phyloP scores from a whole-genome alignment of 2,329 filamentous ascomycete genomes.

The Neonectria sp. region DNA sequence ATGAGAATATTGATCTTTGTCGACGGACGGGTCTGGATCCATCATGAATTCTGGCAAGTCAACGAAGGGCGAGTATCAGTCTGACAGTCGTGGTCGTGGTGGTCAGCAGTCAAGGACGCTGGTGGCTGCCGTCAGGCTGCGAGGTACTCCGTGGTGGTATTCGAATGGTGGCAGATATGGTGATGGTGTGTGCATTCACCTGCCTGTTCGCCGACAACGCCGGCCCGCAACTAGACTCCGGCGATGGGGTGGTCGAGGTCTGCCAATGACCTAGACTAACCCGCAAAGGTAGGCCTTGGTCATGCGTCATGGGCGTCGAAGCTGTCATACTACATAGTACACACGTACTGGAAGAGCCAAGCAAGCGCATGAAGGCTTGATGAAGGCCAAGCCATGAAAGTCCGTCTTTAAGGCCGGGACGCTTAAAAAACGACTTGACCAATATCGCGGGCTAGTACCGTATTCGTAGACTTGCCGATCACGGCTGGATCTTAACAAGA shows the following conservation, averaged over 20 bases:
- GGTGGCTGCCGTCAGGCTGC: slow-evolving; percentile 13
- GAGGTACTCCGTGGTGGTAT: neutral
- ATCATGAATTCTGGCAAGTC: neutral
- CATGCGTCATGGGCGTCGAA: slow-evolving; percentile 20
- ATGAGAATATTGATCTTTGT: neutral
- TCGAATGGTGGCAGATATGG: neutral
- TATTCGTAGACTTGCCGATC: slow-evolving; percentile 25
- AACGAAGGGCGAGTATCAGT: slow-evolving; percentile 9
- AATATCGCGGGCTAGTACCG: neutral
- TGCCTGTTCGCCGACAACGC: slow-evolving; percentile 9
- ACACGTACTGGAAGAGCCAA: neutral
- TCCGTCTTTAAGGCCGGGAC: neutral
- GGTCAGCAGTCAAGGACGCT: neutral
- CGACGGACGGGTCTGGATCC: slow-evolving; percentile 13
- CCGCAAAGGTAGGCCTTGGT: slow-evolving; percentile 10
- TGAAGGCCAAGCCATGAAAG: neutral
- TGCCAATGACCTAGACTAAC: slow-evolving; percentile 5
- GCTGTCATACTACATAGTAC: neutral
- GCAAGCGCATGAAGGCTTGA: neutral
- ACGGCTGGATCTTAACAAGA: slow-evolving; percentile 14
- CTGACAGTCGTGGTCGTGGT: neutral
- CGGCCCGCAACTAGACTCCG: slow-evolving; percentile 2
- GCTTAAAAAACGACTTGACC: slow-evolving; percentile 12
- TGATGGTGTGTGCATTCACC: slow-evolving; percentile 9
- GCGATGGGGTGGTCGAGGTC: slow-evolving; percentile 1